These are phyloP conservation scores for Pharus latifolius DNA, from an alignment of 176 grass and related monocot genomes.

Conservation along the genomic window DNA sequence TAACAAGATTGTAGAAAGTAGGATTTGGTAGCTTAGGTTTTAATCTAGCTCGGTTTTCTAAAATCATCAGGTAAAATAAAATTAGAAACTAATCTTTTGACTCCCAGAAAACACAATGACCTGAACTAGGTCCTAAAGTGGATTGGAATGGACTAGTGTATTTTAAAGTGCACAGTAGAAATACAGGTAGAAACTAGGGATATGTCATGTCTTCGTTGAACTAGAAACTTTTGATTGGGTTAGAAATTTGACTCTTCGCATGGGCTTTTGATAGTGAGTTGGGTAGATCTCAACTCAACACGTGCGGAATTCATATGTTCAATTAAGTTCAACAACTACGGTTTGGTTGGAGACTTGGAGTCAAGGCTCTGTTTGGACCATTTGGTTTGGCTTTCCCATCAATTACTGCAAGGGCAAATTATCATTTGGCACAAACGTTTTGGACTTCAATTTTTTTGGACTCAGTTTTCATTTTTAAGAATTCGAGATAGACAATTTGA, in stretches of 20 bases:
- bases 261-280: slow-evolving; percentile 16
- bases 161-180: neutral
- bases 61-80: neutral
- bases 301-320: neutral
- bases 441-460: neutral
- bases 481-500: no score
- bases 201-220: neutral
- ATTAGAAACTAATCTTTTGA: slow-evolving; percentile 4
- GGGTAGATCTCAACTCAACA: slow-evolving; percentile 32
- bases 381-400: neutral
- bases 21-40: neutral
- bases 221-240: neutral
- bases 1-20: no score
- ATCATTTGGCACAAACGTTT: neutral
- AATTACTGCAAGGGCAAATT: neutral
- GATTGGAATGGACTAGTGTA: neutral
- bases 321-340: slow-evolving; percentile 23
- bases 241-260: neutral
- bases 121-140: neutral
- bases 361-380: slow-evolving; percentile 2
- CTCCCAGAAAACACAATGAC: neutral
- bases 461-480: no score
- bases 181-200: neutral
- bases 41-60: neutral
- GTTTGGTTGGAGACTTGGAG: neutral